Percentiles rank a stretch among this genome's conserved stretches.
phyloP scores from a whole-genome alignment of 257 asterid genomes.

The Rauvolfia tetraphylla region DNA sequence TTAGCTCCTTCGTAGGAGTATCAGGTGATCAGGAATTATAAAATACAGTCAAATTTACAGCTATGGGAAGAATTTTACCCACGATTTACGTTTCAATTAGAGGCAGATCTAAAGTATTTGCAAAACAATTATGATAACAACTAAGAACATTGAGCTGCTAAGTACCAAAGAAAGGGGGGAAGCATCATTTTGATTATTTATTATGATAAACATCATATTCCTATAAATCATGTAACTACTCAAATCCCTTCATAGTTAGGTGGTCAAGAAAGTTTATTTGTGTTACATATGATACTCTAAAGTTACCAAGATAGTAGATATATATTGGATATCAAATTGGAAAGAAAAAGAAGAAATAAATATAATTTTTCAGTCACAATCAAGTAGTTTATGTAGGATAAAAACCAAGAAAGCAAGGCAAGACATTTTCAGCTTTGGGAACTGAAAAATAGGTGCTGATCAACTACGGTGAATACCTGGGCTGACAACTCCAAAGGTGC shows the following conservation, averaged over 20 bases:
- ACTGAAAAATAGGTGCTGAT: background rate
- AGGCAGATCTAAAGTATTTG: background rate
- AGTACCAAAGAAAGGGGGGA: background rate
- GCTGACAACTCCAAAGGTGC: slow-evolving; percentile 83
- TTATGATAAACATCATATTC: background rate
- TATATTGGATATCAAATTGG: background rate
- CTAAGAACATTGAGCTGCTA: background rate
- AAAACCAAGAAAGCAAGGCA: background rate
- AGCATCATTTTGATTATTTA: background rate
- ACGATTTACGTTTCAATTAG: background rate
- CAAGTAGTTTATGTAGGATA: background rate
- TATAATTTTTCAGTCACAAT: background rate
- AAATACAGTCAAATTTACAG: background rate
- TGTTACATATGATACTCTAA: background rate
- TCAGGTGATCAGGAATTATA: background rate
- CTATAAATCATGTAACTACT: too few relatives aligned
- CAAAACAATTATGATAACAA: too few relatives aligned
- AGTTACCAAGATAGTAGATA: background rate
- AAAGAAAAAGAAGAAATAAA: background rate
- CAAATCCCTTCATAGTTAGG: too few relatives aligned
- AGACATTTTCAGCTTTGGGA: background rate
- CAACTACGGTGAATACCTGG: slow-evolving; percentile 51
- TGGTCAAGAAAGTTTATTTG: too few relatives aligned
- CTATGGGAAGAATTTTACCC: background rate
- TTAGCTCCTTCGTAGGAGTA: background rate